Evolutionary conservation across 805 yeast genomes (phyloP), one percentile per base, ranked within the genome.

Genomic region (Yarrowia sp.): DNA sequence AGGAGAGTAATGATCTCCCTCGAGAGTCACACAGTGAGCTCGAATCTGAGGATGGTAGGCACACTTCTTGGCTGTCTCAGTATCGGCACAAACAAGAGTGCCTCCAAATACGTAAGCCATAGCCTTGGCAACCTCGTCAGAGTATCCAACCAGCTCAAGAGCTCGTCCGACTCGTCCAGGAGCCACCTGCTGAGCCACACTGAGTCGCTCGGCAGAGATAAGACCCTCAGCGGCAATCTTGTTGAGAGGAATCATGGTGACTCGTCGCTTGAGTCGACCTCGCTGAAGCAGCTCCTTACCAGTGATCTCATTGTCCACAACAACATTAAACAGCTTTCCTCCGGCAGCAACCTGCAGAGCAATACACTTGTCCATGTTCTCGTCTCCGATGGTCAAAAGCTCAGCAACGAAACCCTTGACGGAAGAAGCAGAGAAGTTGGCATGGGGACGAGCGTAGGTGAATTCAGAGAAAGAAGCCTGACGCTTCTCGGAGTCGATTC

Each of bases 331-430:
- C 40, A 96, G 78, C 73, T 93, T 83, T 5, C 94, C 96, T 59
- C 99, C 99, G 1, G 98, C 99, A 76, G 97, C 89, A 2, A 91
- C 89, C 78, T 95, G 98, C 43, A 95, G 80, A 0, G 99, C 99
- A 35, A 88, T 82, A 0, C 97, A 89, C 67, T 88, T 86, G 35
- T 85, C 84, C 68, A 79, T 76, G 61, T 89, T 85, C 0, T 81
- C 76, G 53, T 87, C 86, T 16, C 84, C 84, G 22, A 95, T 76
- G 0, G 82, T 78, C 75, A 96, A 92, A 63, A 95, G 79, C 75
- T 90, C 95, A 2, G 97, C 97, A 14, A 94, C 97, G 16, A 92
- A 85, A 55, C 99, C 99, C 74, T 87, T 89, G 3, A 95, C 96
- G 0, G 89, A 82, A 1, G 77, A 72, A 2, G 85, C 78, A 73